Base-by-base conservation (phyloP, 768 basidiomycete species). In the Cystobasidium ongulense region DNA sequence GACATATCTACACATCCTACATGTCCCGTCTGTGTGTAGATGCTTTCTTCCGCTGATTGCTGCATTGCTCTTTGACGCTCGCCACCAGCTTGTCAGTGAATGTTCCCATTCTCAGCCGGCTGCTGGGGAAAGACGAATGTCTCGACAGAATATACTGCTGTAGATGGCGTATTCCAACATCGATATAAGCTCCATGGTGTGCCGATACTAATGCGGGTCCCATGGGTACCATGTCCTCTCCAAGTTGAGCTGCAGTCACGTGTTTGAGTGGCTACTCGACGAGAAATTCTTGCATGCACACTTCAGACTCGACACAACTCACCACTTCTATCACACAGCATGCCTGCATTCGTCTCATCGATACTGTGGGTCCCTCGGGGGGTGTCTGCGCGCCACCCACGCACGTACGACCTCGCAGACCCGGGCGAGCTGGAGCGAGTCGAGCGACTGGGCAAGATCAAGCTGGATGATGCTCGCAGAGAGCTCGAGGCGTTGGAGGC, bases 391-490 rank as follows among this genome's bases (percentile, higher is more conserved):
- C 85, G 84, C 57, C 85, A 92, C 76, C 95, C 96, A 1, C 82
- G 84, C 79, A 92, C 90, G 83, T 98, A 98, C 81, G 85, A 89
- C 64, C 87, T 98, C 39, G 62, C 29, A 35, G 92, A 96, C 79
- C 91, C 94, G 79, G 83, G 86, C 64, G 96, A 99, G 81, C 84
- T 98, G 15, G 87, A 89, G 79, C 87, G 96, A 29, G 91, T 98
- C 63, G 92, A 91, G 76, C 85, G 88, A 25, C 85, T 99, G 29
- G 92, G 93, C 17, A 83, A 87, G 65, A 89, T 92, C 72, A 89
- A 93, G 79, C 86, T 95, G 35, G 92, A 95, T 76, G 92, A 93
- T 83, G 93, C 93, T 10, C 87, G 88, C 71, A 83, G 87, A 76
- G 93, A 94, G 81, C 85, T 94, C 21, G 87, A 90, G 83, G 68